Evolutionary conservation across 208 protist species (phyloP).

Genomic region (Leishmania tarentolae): DNA sequence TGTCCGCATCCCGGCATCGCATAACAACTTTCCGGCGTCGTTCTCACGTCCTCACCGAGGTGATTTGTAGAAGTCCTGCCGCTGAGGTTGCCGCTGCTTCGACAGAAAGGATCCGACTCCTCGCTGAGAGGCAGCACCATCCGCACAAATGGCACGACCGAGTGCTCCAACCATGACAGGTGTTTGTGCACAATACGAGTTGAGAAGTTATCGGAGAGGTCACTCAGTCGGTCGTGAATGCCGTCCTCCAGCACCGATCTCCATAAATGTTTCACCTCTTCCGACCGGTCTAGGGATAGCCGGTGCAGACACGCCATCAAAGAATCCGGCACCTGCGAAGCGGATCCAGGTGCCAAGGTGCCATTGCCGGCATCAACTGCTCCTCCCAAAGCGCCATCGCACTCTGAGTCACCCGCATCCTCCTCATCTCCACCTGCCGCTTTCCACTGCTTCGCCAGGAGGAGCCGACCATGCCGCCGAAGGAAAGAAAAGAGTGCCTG

Average conservation of each 20-base stretch:
- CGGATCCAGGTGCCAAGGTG: neutral
- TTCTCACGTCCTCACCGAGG: too few relatives aligned
- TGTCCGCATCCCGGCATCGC: neutral
- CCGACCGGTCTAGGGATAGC: slow-evolving; percentile 60
- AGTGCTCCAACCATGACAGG: slow-evolving; percentile 65
- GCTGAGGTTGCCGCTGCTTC: neutral
- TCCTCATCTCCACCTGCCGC: slow-evolving; percentile 1
- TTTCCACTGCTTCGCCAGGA: slow-evolving; percentile 12
- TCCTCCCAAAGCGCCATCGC: neutral
- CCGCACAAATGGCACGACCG: slow-evolving; percentile 72
- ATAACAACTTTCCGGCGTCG: neutral
- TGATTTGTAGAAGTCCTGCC: neutral
- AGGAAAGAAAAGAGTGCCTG: slow-evolving; percentile 58
- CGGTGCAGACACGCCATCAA: slow-evolving; percentile 63
- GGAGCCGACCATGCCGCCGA: slow-evolving; percentile 33
- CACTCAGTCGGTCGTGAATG: slow-evolving; percentile 46
- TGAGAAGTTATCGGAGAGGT: slow-evolving; percentile 71
- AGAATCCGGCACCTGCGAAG: slow-evolving; percentile 22
- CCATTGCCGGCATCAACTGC: neutral
- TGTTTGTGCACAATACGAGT: slow-evolving; percentile 51
- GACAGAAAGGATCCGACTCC: neutral
- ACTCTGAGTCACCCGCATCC: neutral
- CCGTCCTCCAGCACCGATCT: slow-evolving; percentile 52
- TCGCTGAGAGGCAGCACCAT: slow-evolving; percentile 38
- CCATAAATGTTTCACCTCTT: slow-evolving; percentile 66